Evolutionary conservation across 208 protist species (phyloP), one percentile per base, ranked within the genome.

Genomic region (Angomonas ambiguus): DNA sequence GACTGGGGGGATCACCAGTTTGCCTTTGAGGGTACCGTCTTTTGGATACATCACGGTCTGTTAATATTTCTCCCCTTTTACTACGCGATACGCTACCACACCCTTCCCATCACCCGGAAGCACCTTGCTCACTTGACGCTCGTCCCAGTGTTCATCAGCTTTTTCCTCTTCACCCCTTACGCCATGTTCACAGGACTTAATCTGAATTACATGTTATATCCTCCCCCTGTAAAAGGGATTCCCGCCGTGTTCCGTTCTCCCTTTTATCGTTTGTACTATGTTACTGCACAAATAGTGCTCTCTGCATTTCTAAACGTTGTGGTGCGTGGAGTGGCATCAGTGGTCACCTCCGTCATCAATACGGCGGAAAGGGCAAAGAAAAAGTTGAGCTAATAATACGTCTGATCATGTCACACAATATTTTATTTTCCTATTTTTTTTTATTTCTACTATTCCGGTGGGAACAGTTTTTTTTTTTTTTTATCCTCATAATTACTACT

Each of bases 141-240:
- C 67, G 53, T 89, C 22, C 63, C 81, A 0, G 77, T 72, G 20
- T 6, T 78, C 2, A 51, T 90, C 8, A 91, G 89, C 65, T 77
- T 86, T 56, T 64, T 69, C n/a, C 24, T 79, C 48, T 86, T 85
- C 59, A 76, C 71, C 10, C 62, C 76, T 2, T 76, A 72, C 42
- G 75, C 69, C 10, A 64, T 82, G 32, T 49, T 93, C 10, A 75
- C 76, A 20, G 87, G 87, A 1, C 71, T 93, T 32, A 93, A 93
- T 62, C 34, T 93, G 0, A 87, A 93, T 57, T 93, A 93, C 65
- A 83, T 87, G 78, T 63, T 93, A 2, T 78, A 77, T 51, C 87
- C 87, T 18, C 83, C 87, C 31, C 75, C 65, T 5, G 66, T 83
- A 18, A 67, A 68, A 45, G 60, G 65, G 6, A 13, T 45, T 18